These are phyloP conservation scores for Dactylellina leptospora DNA, from an alignment of 2,329 filamentous ascomycete species.

Conservation along the genomic window DNA sequence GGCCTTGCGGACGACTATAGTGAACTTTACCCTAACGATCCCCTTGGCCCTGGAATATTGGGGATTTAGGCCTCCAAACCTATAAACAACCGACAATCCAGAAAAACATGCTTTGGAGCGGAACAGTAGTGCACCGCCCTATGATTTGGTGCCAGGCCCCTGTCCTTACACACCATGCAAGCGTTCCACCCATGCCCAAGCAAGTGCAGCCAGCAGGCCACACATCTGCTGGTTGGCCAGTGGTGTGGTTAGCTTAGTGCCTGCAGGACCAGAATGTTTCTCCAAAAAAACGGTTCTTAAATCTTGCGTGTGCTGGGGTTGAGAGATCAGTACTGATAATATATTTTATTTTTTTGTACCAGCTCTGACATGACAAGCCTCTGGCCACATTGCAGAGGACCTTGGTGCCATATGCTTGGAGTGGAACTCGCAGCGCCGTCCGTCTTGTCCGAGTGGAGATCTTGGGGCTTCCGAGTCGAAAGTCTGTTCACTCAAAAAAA, in stretches of 20 bases:
- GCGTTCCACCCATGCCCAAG: slow-evolving; percentile 41
- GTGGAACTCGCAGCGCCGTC: slow-evolving; percentile 47
- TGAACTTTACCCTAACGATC: slow-evolving; percentile 36
- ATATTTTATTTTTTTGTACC: slow-evolving; percentile 27
- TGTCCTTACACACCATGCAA: slow-evolving; percentile 54
- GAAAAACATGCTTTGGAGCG: slow-evolving; percentile 52
- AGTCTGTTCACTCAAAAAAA: slow-evolving; percentile 30
- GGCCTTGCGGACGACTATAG: slow-evolving; percentile 3
- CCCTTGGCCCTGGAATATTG: slow-evolving; percentile 47
- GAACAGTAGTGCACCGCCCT: slow-evolving; percentile 51
- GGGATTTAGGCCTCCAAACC: slow-evolving; percentile 53
- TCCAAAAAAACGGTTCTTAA: slow-evolving; percentile 53
- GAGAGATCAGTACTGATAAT: slow-evolving; percentile 48
- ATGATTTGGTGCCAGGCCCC: slow-evolving; percentile 52
- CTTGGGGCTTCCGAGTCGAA: slow-evolving; percentile 47
- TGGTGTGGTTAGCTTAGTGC: slow-evolving; percentile 49
- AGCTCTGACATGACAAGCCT: slow-evolving; percentile 51
- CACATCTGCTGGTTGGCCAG: slow-evolving; percentile 37
- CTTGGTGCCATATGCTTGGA: slow-evolving; percentile 51
- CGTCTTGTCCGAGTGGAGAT: slow-evolving; percentile 52
- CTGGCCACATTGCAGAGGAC: slow-evolving; percentile 51
- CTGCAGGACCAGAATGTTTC: slow-evolving; percentile 49
- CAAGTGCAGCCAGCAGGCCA: slow-evolving; percentile 31
- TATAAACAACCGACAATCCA: slow-evolving; percentile 49
- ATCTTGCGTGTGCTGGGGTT: slow-evolving; percentile 49